A percentile compares a stretch with the other conserved stretches of the same genome.
Conservation (phyloP, 192 early-diverging fungal species). For the Globomyces pollinis-pini region DNA sequence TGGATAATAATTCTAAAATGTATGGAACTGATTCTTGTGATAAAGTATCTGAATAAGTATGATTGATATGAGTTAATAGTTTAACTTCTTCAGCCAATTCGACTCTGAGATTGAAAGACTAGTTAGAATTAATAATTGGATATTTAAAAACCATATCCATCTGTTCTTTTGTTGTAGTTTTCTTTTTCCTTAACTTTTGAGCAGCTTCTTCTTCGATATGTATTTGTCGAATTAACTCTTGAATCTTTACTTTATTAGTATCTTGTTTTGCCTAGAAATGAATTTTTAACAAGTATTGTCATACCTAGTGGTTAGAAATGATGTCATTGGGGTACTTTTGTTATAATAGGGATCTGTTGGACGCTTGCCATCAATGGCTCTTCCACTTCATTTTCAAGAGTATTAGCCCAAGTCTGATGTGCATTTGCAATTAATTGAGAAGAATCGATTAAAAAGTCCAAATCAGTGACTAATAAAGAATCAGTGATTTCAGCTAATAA, state of each 20-base stretch:
- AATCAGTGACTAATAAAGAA: constrained; percentile 31
- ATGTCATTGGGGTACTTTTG: no score
- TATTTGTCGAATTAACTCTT: constrained; percentile 29
- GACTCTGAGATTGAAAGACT: constrained; percentile 40
- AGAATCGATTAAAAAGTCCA: constrained; percentile 48
- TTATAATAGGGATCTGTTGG: constrained; percentile 17
- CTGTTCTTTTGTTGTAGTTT: constrained; percentile 33
- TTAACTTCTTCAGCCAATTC: constrained; percentile 45
- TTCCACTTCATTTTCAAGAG: constrained; percentile 40
- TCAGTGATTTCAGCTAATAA: constrained; percentile 22
- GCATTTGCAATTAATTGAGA: constrained; percentile 45
- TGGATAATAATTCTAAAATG: constrained; percentile 27
- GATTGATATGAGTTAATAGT: constrained; percentile 35
- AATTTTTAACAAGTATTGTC: neutral
- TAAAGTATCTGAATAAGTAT: constrained; percentile 33
- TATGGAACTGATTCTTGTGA: constrained; percentile 29
- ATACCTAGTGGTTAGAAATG: constrained; percentile 11
- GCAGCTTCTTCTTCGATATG: constrained; percentile 39
- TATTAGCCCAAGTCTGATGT: constrained; percentile 39
- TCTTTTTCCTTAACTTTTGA: constrained; percentile 43
- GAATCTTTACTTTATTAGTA: constrained; percentile 33
- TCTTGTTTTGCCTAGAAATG: constrained; percentile 21
- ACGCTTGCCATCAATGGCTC: constrained; percentile 20
- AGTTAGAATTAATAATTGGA: neutral
- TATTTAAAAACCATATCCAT: constrained; percentile 33